Percentiles rank a stretch among this genome's conserved stretches.
Conservation (phyloP, 106 monocot genomes). For the Hemerocallis citrina region DNA sequence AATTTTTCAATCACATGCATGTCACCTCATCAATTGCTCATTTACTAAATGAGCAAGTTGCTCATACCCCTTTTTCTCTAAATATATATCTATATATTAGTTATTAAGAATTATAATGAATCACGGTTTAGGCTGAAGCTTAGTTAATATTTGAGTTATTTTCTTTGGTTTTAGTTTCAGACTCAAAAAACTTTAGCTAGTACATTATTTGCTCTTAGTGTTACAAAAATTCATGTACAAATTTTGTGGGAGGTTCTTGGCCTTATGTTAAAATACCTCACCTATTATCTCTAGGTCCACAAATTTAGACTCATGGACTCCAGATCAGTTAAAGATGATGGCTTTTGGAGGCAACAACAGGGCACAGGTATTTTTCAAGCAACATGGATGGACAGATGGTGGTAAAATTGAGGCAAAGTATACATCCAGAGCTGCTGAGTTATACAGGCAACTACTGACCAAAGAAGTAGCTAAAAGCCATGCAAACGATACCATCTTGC, state of each 20-base stretch:
- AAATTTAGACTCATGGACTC: slow-evolving; percentile 71
- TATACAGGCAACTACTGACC: slow-evolving; percentile 62
- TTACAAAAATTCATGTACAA: background rate
- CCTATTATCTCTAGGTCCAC: slow-evolving; percentile 38
- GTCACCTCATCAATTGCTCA: no score
- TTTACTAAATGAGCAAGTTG: no score
- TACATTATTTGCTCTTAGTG: background rate
- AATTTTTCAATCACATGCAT: no score
- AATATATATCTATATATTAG: no score
- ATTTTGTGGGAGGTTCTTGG: background rate
- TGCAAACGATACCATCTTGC: slow-evolving; percentile 24
- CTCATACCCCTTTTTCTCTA: no score
- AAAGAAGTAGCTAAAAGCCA: slow-evolving; percentile 73
- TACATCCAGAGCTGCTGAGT: slow-evolving; percentile 69
- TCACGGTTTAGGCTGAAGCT: no score
- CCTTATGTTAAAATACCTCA: background rate
- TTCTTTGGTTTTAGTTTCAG: background rate
- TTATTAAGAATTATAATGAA: no score
- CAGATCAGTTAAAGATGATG: slow-evolving; percentile 71
- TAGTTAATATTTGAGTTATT: no score
- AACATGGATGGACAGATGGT: slow-evolving; percentile 84
- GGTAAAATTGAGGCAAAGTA: slow-evolving; percentile 80
- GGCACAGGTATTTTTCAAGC: slow-evolving; percentile 78
- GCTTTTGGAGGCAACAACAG: slow-evolving; percentile 75
- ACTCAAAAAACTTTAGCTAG: background rate